phyloP scores from a whole-genome alignment of 306 rosid species.

The Glycine latifolia region DNA sequence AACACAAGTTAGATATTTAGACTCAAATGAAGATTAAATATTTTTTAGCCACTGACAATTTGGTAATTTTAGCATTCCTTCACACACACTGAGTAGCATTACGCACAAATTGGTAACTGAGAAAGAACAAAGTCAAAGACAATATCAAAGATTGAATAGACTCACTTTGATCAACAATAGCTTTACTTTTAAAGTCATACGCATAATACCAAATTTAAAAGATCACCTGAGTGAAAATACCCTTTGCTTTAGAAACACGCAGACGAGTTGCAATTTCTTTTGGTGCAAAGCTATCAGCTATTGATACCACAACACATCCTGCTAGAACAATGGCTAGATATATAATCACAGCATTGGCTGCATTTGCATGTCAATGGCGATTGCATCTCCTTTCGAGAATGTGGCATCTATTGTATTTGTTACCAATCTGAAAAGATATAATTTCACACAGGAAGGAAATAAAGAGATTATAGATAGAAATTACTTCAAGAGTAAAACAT shows the following conservation, averaged over 20 bases:
- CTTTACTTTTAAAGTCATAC: too few relatives aligned
- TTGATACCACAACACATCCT: constrained; percentile 85
- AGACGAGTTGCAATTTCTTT: constrained; percentile 83
- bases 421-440: constrained; percentile 64
- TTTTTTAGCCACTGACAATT: background rate
- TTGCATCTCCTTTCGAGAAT: constrained; percentile 87
- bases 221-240: constrained; percentile 85
- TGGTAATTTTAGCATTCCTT: constrained; percentile 7
- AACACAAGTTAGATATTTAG: too few relatives aligned
- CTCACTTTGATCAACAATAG: background rate
- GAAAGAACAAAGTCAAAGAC: constrained; percentile 30
- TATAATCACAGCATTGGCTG: constrained; percentile 75
- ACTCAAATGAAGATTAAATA: background rate
- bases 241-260: constrained; percentile 82
- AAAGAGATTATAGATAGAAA: constrained; percentile 13
- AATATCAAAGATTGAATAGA: too few relatives aligned
- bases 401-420: constrained; percentile 72
- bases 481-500: background rate
- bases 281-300: constrained; percentile 92
- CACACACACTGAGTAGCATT: background rate
- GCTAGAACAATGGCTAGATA: constrained; percentile 82
- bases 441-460: background rate
- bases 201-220: background rate
- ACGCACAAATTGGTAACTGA: constrained; percentile 14
- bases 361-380: constrained; percentile 96